These are phyloP conservation scores for Colletotrichum eleusines DNA, from an alignment of 2,329 filamentous ascomycete genomes.

Conservation along the genomic window DNA sequence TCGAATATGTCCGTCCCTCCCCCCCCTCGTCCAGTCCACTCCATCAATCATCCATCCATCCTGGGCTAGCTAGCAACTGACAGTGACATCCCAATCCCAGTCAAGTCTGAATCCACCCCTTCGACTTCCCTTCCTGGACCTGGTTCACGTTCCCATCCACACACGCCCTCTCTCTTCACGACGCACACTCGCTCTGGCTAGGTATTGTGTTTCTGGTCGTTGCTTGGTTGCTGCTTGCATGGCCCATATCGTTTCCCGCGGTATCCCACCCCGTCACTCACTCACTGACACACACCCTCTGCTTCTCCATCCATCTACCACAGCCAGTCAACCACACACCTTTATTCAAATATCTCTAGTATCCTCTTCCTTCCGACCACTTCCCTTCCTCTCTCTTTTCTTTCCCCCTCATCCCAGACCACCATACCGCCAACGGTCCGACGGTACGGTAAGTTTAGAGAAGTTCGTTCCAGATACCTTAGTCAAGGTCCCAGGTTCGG, in stretches of 20 bases:
- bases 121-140: constrained; percentile 39
- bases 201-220: constrained; percentile 12
- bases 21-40: not conserved
- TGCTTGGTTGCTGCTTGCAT: constrained; percentile 23
- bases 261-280: constrained; percentile 12
- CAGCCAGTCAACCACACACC: no score
- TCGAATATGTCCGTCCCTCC: not conserved
- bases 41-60: constrained; percentile 11
- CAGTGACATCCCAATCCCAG: constrained; percentile 38
- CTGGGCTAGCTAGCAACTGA: constrained; percentile 26
- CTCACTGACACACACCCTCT: constrained; percentile 21
- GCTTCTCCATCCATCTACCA: constrained; percentile 29
- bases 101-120: constrained; percentile 38
- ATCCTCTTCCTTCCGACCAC: constrained; percentile 41
- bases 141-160: constrained; percentile 36
- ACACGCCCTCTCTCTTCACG: constrained; percentile 29
- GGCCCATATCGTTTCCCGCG: not conserved
- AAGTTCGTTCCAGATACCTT: constrained; percentile 26
- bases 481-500: constrained; percentile 24
- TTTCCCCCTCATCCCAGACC: constrained; percentile 49
- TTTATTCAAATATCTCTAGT: constrained; percentile 57
- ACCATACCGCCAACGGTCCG: constrained; percentile 32
- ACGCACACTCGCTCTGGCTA: constrained; percentile 6
- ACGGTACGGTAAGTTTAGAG: constrained; percentile 41
- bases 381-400: constrained; percentile 44